phyloP scores from a whole-genome alignment of 768 basidiomycete genomes.

The Lyophyllum shimeji region DNA sequence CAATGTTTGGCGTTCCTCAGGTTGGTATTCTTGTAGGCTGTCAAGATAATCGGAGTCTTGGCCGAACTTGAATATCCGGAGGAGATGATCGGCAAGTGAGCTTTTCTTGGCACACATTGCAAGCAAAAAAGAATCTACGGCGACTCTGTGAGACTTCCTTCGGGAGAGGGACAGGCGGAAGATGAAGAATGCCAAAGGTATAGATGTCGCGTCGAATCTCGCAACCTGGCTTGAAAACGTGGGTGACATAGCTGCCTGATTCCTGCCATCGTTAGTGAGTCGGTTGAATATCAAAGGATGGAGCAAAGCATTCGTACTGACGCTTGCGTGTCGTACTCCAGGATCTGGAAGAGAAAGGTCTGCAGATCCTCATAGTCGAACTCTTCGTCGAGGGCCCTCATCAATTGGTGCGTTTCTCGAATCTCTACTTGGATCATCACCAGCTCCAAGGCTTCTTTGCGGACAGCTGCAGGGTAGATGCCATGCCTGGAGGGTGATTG shows the following conservation, averaged over 20 bases:
- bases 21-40: not conserved
- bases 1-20: constrained; percentile 8
- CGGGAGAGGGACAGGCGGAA: constrained; percentile 7
- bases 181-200: constrained; percentile 8
- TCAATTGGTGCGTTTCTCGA: constrained; percentile 9
- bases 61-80: constrained; percentile 10
- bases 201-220: constrained; percentile 5
- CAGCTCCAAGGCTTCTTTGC: constrained; percentile 7
- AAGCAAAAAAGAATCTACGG: constrained; percentile 6
- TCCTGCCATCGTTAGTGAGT: not conserved
- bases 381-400: constrained; percentile 1
- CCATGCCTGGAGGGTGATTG: not conserved
- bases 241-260: not conserved
- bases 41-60: constrained; percentile 10
- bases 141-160: constrained; percentile 3
- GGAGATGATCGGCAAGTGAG: constrained; percentile 5
- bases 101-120: constrained; percentile 8
- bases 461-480: constrained; percentile 5
- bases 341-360: constrained; percentile 4
- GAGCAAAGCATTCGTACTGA: not conserved
- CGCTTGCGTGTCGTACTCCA: constrained; percentile 6
- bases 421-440: constrained; percentile 9
- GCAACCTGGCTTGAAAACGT: not conserved
- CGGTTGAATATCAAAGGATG: not conserved
- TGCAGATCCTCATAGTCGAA: constrained; percentile 9